Base-by-base conservation (phyloP, 2,329 filamentous ascomycete genomes). In the Trichoderma asperellum region DNA sequence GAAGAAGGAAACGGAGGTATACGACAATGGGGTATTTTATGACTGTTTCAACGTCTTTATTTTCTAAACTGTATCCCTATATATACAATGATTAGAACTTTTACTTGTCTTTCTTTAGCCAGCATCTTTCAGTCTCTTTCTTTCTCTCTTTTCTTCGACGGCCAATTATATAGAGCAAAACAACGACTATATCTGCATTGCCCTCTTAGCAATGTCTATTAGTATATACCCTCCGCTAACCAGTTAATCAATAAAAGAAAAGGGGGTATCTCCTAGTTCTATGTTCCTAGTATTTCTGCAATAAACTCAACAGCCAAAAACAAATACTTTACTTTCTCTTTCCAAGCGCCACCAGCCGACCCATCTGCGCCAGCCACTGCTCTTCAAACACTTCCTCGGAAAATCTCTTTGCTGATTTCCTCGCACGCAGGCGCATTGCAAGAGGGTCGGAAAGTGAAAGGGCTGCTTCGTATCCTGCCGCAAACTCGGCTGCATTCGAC, bases 341-440 rank as follows among this genome's bases (percentile, higher is more conserved):
- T 52, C 73, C 77, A 74, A 84, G 76, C 6, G 77, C 79, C 27
- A 97, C 87, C 70, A 98, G 83, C 74, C 85, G 87, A 76, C 91
- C 89, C 83, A 96, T 87, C 79, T 96, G 88, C 35, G 80, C 79
- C 55, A 92, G 80, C 95, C 96, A 99, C 73, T 89, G 90, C 74
- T 85, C 86, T 1, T 87, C 89, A 81, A 99, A 99, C 70, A 91
- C 92, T 74, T 91, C 89, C 76, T 97, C 95, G 0, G 92, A 94
- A 77, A 99, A 99, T 58, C 96, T 84, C 80, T 88, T 87, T 1
- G 94, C 92, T 6, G 93, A 97, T 74, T 87, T 83, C 47, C 94
- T 86, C 0, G 96, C 95, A 69, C 95, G 85, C 37, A 85, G 79
- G 27, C 96, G 87, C 84, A 97, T 92, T 0, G 87, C 89, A 18